Evolutionary conservation across 345 rosid genomes (phyloP).

Genomic region (Lepidium sativum): DNA sequence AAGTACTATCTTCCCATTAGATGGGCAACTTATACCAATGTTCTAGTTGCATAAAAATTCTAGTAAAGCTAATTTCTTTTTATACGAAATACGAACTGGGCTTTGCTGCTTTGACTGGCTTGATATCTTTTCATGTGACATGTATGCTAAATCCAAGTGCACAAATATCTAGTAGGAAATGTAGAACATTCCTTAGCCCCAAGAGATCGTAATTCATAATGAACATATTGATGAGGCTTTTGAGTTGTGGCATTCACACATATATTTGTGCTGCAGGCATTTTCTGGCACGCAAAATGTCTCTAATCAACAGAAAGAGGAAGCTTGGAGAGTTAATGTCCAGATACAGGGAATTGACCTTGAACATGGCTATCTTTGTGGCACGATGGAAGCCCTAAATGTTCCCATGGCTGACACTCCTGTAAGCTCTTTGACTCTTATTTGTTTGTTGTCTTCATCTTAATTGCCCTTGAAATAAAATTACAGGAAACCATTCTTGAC

Average conservation of each 20-base stretch:
- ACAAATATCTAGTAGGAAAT: not conserved
- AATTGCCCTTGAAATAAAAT: not conserved
- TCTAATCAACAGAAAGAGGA: conserved; percentile 82
- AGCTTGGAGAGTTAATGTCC: conserved; percentile 94
- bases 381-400: conserved; percentile 98
- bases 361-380: conserved; percentile 93
- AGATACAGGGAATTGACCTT: conserved; percentile 86
- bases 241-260: not conserved
- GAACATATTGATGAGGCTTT: not conserved
- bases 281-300: conserved; percentile 91
- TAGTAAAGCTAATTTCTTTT: not conserved
- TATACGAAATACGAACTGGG: not conserved
- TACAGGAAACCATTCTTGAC: not conserved
- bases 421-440: conserved; percentile 31
- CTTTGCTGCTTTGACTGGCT: not conserved
- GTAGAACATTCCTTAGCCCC: not conserved
- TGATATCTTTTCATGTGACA: not conserved
- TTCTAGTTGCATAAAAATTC: too few relatives aligned
- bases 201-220: not conserved
- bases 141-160: not conserved
- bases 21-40: not conserved
- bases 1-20: not conserved
- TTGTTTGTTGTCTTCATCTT: not conserved
- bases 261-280: conserved; percentile 46
- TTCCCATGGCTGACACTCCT: conserved; percentile 99